Evolutionary conservation across 257 asterid genomes (phyloP), one percentile per base, ranked within the genome.

Genomic region (Solanum piurae): DNA sequence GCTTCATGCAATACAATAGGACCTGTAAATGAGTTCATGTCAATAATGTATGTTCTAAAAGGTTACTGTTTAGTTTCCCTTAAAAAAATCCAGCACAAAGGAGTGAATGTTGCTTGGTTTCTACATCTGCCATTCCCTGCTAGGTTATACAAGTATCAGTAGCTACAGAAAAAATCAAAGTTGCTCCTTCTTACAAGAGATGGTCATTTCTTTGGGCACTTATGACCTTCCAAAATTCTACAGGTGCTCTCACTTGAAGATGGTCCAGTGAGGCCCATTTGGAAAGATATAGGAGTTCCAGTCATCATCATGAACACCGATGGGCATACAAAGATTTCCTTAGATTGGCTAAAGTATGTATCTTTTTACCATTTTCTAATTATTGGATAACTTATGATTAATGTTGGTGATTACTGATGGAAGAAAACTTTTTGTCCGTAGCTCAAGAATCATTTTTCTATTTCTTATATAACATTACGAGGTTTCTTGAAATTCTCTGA

Each of bases 261-360:
- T 86, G 99, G 99, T 84, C 98, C 98, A 3, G 91, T 92, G 55
- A 88, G 77, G 86, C 90, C 90, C 86, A 66, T 93, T 62, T 97
- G 99, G 99, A 92, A 88, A 86, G 89, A 93, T 86, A 36, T 87
- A 9, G 96, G 95, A 68, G 69, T 92, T 93, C 92, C 93, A 83
- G 73, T 93, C 60, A 90, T 83, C 64, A 91, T 95, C 83, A 88
- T 91, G 85, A 68, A 90, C 73, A 88, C 90, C 38, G 91, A 91
- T 20, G 92, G 92, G 89, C 90, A 88, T 89, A 82, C 73, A 92
- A 90, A 90, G 91, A 91, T 88, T 86, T 83, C 88, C 76, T 87
- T 96, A 86, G 99, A 97, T 90, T 97, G 99, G 99, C 93, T 97
- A 83, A 94, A 93, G 99, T 97, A 94, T 87, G 99, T 55, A 86